A percentile compares a stretch with the other conserved stretches of the same genome.
Conservation (phyloP, 192 early-diverging fungal genomes). For the Backusella tuberculispora region DNA sequence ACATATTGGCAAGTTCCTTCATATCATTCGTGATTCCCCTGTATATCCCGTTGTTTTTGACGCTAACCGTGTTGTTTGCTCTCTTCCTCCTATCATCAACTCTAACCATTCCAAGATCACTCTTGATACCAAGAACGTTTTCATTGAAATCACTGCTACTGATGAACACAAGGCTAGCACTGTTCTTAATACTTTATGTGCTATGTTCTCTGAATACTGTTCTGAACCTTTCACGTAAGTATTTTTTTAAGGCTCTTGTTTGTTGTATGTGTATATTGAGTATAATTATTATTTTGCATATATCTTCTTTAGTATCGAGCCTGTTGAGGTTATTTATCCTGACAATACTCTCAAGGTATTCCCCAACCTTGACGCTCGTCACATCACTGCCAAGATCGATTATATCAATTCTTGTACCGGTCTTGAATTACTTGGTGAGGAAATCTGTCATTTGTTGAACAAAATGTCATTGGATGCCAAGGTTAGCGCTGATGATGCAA, state of each 20-base stretch:
- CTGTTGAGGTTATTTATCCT: conserved; percentile 86
- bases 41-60: conserved; percentile 93
- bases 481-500: conserved; percentile 49
- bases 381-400: conserved; percentile 71
- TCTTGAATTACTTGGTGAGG: conserved; percentile 62
- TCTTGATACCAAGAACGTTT: conserved; percentile 91
- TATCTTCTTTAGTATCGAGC: conserved; percentile 72
- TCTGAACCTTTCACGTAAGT: conserved; percentile 86
- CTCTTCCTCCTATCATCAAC: conserved; percentile 99
- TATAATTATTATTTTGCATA: neutral
- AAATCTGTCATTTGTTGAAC: conserved; percentile 76
- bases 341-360: conserved; percentile 71
- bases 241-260: neutral
- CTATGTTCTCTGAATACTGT: conserved; percentile 97
- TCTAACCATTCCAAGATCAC: conserved; percentile 97
- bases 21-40: conserved; percentile 90
- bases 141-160: conserved; percentile 98
- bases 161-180: conserved; percentile 94
- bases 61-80: conserved; percentile 80
- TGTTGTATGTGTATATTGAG: conserved; percentile 13
- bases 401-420: conserved; percentile 93
- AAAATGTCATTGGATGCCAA: conserved; percentile 87
- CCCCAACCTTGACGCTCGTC: conserved; percentile 74
- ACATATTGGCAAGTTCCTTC: conserved; percentile 87
- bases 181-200: conserved; percentile 91